A percentile compares a stretch with the other conserved stretches of the same genome.
Evolutionary conservation across 768 basidiomycete genomes (phyloP).

Genomic region (Ephemerocybe angulata): DNA sequence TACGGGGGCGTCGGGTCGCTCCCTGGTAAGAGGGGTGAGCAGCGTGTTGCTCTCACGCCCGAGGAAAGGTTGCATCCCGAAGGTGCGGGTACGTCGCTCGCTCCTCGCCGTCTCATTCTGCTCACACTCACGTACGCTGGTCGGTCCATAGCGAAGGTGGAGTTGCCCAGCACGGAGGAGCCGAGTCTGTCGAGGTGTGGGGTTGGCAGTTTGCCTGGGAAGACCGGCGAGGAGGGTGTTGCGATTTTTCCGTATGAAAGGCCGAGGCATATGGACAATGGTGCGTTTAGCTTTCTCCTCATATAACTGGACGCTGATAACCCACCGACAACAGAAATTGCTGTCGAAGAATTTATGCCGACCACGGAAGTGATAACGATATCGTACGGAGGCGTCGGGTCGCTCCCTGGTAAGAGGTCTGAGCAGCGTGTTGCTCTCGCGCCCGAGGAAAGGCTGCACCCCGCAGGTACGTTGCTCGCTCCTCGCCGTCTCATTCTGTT

Average conservation of each 20-base stretch:
- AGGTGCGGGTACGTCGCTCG: neutral
- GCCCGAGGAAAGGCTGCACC: constrained; percentile 19
- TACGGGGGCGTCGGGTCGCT: constrained; percentile 44
- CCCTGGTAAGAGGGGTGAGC: constrained; percentile 41
- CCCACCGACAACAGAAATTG: constrained; percentile 11
- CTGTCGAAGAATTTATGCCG: constrained; percentile 8
- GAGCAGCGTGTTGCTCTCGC: constrained; percentile 18
- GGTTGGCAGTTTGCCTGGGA: constrained; percentile 18
- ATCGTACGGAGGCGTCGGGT: constrained; percentile 15
- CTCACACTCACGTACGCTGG: neutral
- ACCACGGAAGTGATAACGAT: constrained; percentile 15
- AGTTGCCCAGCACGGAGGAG: constrained; percentile 15
- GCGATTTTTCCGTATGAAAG: constrained; percentile 17
- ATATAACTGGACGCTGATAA: constrained; percentile 3
- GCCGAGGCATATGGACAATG: neutral
- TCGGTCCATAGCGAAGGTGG: neutral
- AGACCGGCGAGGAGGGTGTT: constrained; percentile 12
- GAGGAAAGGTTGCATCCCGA: constrained; percentile 29
- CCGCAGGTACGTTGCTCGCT: neutral
- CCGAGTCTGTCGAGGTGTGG: constrained; percentile 15
- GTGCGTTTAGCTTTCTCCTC: neutral
- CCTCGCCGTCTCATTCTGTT: neutral
- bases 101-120: neutral
- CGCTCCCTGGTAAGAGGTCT: constrained; percentile 14
- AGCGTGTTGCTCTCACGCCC: constrained; percentile 43